Conservation (phyloP, 345 rosid genomes). For the Gossypium sturtianum region DNA sequence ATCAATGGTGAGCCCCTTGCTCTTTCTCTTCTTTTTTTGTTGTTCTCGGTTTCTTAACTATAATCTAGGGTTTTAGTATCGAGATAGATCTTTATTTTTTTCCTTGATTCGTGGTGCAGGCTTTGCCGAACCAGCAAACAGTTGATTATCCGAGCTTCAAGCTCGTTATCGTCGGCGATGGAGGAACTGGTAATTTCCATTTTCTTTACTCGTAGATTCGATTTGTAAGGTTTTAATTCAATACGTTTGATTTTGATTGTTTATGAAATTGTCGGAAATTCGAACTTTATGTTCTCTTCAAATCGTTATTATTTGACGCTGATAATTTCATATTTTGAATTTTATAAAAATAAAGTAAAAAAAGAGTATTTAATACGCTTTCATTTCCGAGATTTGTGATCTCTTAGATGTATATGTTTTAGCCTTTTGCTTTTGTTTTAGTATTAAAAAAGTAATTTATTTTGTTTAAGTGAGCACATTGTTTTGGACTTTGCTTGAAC, state of each 20-base stretch:
- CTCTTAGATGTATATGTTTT: neutral
- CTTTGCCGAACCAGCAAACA: slow-evolving; percentile 63
- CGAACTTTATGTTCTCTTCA: neutral
- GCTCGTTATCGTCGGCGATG: slow-evolving; percentile 92
- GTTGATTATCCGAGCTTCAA: slow-evolving; percentile 80
- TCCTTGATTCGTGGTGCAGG: slow-evolving; percentile 30
- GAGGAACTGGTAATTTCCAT: slow-evolving; percentile 66
- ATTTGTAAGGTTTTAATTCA: neutral
- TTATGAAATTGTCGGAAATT: neutral
- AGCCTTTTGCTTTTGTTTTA: neutral
- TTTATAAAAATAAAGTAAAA: neutral
- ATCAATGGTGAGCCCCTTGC: slow-evolving; percentile 15
- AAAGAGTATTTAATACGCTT: neutral
- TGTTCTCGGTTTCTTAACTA: neutral
- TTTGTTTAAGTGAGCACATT: neutral
- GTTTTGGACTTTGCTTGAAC: neutral
- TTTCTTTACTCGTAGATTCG: neutral
- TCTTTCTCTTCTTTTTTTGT: neutral
- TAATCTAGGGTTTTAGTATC: neutral
- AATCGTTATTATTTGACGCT: neutral
- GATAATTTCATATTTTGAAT: neutral
- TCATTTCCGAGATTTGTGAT: neutral
- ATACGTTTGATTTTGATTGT: no score
- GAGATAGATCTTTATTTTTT: neutral
- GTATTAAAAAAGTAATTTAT: neutral